Evolutionary conservation across 805 yeast genomes (phyloP).

Genomic region (Kodamaea kaohsiungensis): DNA sequence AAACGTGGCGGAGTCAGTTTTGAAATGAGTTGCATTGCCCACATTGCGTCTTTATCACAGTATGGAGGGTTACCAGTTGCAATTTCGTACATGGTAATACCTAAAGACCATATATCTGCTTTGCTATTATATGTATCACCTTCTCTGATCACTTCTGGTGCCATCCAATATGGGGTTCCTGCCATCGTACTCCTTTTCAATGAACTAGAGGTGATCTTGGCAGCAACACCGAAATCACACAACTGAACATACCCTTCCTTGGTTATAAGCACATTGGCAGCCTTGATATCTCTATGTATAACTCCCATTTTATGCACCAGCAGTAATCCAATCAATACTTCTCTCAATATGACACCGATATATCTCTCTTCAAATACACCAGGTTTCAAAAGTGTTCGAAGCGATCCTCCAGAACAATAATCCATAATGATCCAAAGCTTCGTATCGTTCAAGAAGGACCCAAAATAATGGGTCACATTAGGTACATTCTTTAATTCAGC

Average conservation of each 20-base stretch:
- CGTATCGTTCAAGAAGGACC: conserved; percentile 84
- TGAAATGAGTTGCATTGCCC: conserved; percentile 93
- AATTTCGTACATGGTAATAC: conserved; percentile 90
- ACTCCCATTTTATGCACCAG: conserved; percentile 87
- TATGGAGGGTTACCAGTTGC: conserved; percentile 98
- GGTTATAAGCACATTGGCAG: conserved; percentile 89
- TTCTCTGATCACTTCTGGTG: conserved; percentile 95
- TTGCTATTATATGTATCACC: conserved; percentile 84
- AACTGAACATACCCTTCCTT: conserved; percentile 88
- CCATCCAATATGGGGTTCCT: conserved; percentile 98
- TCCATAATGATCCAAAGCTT: conserved; percentile 98
- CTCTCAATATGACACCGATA: conserved; percentile 82
- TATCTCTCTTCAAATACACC: conserved; percentile 86
- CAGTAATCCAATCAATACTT: conserved; percentile 71
- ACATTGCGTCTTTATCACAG: conserved; percentile 88
- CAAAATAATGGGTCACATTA: conserved; percentile 92
- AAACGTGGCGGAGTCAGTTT: conserved; percentile 92
- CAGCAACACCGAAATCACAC: conserved; percentile 99
- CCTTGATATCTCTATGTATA: conserved; percentile 94
- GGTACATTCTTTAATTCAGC: conserved; percentile 80
- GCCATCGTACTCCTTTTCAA: conserved; percentile 92
- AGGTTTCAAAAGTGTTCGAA: conserved; percentile 80
- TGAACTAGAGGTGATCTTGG: conserved; percentile 75
- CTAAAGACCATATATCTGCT: conserved; percentile 97
- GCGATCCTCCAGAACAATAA: conserved; percentile 94